Evolutionary conservation across 2,329 filamentous ascomycete genomes (phyloP).

Genomic region (Epichloe bromicola): DNA sequence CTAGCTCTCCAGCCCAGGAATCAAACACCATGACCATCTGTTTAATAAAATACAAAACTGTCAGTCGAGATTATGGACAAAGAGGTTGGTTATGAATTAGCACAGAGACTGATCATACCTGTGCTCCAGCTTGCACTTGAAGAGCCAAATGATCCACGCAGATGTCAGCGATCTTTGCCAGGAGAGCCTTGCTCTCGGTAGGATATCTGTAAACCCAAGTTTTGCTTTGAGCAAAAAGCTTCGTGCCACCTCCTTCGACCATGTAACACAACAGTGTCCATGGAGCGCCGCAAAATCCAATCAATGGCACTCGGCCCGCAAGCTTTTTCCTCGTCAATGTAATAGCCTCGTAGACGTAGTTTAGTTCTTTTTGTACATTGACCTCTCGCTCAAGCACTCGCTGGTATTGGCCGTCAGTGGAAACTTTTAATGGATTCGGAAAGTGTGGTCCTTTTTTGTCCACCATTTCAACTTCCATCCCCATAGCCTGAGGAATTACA

Average conservation of each 20-base stretch:
- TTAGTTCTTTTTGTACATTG: constrained; percentile 72
- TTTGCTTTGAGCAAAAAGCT: constrained; percentile 88
- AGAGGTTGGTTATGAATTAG: not conserved
- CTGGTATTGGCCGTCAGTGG: constrained; percentile 71
- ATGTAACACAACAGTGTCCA: constrained; percentile 98
- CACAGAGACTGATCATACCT: constrained; percentile 36
- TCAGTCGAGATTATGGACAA: not conserved
- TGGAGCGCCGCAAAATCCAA: constrained; percentile 92
- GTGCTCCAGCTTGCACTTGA: constrained; percentile 86
- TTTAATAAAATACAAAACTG: not conserved
- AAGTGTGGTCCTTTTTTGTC: constrained; percentile 96
- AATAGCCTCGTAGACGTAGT: constrained; percentile 93
- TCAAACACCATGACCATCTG: constrained; percentile 92
- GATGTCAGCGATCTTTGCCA: constrained; percentile 85
- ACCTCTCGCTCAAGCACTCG: constrained; percentile 64
- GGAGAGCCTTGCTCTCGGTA: constrained; percentile 62
- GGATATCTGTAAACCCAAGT: constrained; percentile 92
- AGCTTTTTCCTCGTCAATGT: constrained; percentile 83
- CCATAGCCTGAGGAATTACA: constrained; percentile 94
- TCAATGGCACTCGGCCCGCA: constrained; percentile 75
- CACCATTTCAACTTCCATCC: constrained; percentile 97
- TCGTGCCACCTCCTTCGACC: constrained; percentile 94
- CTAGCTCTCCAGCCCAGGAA: constrained; percentile 93
- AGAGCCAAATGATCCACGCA: constrained; percentile 90
- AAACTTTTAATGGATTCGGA: constrained; percentile 66